These are phyloP conservation scores for Stephanodiscus minutulus DNA, from an alignment of 108 stramenopile species.

Conservation along the genomic window DNA sequence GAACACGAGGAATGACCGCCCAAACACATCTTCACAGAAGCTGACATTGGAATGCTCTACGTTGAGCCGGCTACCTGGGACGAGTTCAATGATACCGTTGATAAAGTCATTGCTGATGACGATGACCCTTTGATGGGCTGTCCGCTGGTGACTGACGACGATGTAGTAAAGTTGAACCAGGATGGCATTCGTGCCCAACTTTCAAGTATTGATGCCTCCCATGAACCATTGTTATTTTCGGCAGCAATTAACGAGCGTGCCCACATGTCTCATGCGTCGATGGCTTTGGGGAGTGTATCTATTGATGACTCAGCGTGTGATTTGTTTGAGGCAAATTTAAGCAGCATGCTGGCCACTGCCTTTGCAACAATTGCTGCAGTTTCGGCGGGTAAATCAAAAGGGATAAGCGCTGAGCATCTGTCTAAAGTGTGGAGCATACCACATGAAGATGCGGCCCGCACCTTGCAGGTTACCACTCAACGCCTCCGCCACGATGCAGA, in stretches of 20 bases:
- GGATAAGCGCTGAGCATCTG: too few relatives aligned
- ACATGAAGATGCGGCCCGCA: too few relatives aligned
- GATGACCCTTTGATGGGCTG: not conserved
- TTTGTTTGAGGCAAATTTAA: not conserved
- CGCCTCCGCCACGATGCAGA: too few relatives aligned
- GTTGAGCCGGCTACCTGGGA: not conserved
- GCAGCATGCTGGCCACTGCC: not conserved
- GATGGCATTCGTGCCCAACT: not conserved
- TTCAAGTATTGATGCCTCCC: not conserved
- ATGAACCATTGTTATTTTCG: not conserved
- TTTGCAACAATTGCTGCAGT: not conserved
- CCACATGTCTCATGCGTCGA: not conserved
- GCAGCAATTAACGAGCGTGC: not conserved
- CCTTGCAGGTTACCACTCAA: too few relatives aligned
- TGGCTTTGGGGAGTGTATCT: not conserved
- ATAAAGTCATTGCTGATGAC: not conserved
- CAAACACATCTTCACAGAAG: not conserved
- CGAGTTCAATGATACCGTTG: not conserved
- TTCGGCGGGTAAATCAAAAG: conserved; percentile 3
- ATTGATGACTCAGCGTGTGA: not conserved
- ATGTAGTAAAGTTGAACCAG: not conserved
- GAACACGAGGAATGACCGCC: not conserved
- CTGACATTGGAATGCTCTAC: not conserved
- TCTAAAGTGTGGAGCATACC: too few relatives aligned
- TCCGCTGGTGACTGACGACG: not conserved